phyloP scores from a whole-genome alignment of 2,329 filamentous ascomycete genomes.

The Penicillium sp. region DNA sequence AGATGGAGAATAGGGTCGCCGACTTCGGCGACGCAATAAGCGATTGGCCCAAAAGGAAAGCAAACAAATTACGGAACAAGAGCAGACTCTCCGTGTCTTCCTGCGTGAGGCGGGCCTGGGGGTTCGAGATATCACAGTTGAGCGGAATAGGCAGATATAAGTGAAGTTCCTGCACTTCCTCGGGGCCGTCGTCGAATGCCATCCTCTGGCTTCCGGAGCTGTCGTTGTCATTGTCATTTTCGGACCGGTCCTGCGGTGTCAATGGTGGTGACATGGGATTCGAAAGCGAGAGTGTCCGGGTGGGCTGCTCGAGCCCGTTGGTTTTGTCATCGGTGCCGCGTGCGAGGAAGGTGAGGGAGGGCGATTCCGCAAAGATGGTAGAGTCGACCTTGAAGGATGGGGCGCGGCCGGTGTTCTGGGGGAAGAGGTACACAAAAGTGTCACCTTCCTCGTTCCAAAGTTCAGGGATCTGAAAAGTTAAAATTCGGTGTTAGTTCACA shows the following conservation, averaged over 20 bases:
- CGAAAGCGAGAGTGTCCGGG: slow-evolving; percentile 33
- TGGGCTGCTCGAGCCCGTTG: slow-evolving; percentile 34
- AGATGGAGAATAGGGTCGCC: slow-evolving; percentile 60
- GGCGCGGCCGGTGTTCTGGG: slow-evolving; percentile 56
- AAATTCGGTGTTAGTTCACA: not conserved
- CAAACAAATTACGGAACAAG: slow-evolving; percentile 64
- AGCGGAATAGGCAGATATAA: slow-evolving; percentile 62
- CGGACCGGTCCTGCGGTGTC: slow-evolving; percentile 30
- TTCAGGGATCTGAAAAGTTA: slow-evolving; percentile 51
- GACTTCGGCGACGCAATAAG: slow-evolving; percentile 60
- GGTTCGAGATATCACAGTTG: slow-evolving; percentile 50
- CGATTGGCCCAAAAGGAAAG: slow-evolving; percentile 64
- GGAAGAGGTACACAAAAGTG: slow-evolving; percentile 65
- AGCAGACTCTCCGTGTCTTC: slow-evolving; percentile 61
- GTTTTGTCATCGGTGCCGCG: slow-evolving; percentile 54
- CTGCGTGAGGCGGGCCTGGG: slow-evolving; percentile 34
- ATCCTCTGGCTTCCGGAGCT: slow-evolving; percentile 52
- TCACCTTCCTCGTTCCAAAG: slow-evolving; percentile 66
- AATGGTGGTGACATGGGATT: slow-evolving; percentile 35
- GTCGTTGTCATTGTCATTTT: slow-evolving; percentile 38
- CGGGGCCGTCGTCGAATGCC: slow-evolving; percentile 49
- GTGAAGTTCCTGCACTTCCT: slow-evolving; percentile 51
- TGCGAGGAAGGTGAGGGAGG: slow-evolving; percentile 56
- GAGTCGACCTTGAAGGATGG: slow-evolving; percentile 65
- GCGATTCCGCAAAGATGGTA: slow-evolving; percentile 59